These are phyloP conservation scores for Penicillium hordei DNA, from an alignment of 2,329 filamentous ascomycete species.

Conservation along the genomic window DNA sequence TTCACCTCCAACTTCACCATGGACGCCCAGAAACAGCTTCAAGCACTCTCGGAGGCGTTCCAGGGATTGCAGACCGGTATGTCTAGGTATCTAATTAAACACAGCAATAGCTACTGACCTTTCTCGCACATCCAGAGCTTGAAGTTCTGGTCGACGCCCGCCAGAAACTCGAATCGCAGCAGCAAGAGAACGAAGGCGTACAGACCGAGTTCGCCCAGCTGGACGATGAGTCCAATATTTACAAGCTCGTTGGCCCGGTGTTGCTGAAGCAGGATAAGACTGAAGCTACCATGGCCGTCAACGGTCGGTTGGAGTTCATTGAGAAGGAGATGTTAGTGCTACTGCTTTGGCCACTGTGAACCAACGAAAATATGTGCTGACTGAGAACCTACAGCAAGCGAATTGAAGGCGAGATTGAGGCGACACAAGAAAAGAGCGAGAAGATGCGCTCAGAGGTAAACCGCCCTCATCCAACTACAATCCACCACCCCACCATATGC, in stretches of 20 bases:
- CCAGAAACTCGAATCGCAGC: constrained; percentile 88
- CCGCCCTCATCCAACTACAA: constrained; percentile 2
- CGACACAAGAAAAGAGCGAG: constrained; percentile 64
- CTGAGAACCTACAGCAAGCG: constrained; percentile 53
- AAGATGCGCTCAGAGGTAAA: constrained; percentile 64
- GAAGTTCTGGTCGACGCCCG: constrained; percentile 72
- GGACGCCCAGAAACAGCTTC: constrained; percentile 72
- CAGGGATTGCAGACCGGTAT: constrained; percentile 80
- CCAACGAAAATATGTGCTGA: constrained; percentile 3
- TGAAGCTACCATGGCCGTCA: constrained; percentile 87
- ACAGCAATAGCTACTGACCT: constrained; percentile 11
- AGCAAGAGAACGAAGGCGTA: constrained; percentile 87
- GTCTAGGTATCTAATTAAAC: constrained; percentile 12
- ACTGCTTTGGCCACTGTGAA: neutral
- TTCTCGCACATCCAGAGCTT: constrained; percentile 62
- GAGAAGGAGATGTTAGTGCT: constrained; percentile 79
- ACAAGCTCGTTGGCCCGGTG: constrained; percentile 92
- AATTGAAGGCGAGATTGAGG: constrained; percentile 65
- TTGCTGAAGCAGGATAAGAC: constrained; percentile 90
- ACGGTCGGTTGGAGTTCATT: constrained; percentile 88
- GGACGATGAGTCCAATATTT: constrained; percentile 81
- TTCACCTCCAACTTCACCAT: constrained; percentile 24
- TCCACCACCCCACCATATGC: neutral
- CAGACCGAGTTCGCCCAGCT: constrained; percentile 84
- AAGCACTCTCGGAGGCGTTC: constrained; percentile 82